Base-by-base conservation (phyloP, 2,329 filamentous ascomycete species). In the Cryphonectria parasitica region DNA sequence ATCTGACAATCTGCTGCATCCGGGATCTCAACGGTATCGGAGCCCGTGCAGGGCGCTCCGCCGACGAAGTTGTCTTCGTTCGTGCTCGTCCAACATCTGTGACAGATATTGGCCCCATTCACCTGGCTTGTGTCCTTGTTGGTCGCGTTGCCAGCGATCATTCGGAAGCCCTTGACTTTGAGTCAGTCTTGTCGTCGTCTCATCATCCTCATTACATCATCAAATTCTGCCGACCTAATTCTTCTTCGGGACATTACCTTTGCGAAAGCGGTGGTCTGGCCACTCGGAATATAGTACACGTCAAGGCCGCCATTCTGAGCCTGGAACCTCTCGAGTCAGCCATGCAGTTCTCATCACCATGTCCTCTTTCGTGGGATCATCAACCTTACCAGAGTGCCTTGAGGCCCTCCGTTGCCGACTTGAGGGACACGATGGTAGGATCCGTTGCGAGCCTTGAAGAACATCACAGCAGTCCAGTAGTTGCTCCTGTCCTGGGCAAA, bases 1-100 rank as follows among this genome's bases (percentile, higher is more conserved):
- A 85, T 84, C 79, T 85, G 85, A 81, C 83, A 85, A 69, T 74
- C 79, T 71, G 82, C 78, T 70, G 80, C 77, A 19, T 77, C 76
- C 69, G 85, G 84, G 69, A 87, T 85, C 45, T 82, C 84, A 63
- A 86, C 84, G 3, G 84, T 86, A 76, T 86, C 85, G 71, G 75
- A 78, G 52, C 84, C 84, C 41, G 80, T 78, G 82, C 84, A 86
- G 43, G 85, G 85, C 28, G 83, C 83, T 56, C 82, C 83, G 49
- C 84, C 85, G 6, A 84, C 79, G 73, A 86, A 86, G 43, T 77
- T 80, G 78, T 77, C 80, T 74, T 86, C 84, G 74, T 78, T 83
- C 41, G 82, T 75, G 19, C 82, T 82, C 13, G 80, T 84, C 82
- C 82, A 84, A 79, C 82, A 83, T 68, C 82, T 80, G 75, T 84